Evolutionary conservation across 73 alveolate species (phyloP).

Genomic region (Stentor coeruleus): DNA sequence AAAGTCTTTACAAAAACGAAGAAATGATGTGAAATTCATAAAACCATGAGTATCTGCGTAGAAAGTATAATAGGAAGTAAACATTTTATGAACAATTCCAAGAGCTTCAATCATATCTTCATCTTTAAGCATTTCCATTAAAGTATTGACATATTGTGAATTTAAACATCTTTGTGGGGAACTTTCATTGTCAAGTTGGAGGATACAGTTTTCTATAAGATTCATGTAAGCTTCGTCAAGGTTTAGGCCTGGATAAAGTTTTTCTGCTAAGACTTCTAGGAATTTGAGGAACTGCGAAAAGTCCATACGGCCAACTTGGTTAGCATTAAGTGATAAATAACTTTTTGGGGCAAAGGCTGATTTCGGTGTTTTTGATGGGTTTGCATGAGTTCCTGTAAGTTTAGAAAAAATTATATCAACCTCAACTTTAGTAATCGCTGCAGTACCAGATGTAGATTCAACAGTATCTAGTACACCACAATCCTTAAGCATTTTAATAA

Average conservation of each 20-base stretch:
- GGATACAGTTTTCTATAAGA: constrained; percentile 29
- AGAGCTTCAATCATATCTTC: constrained; percentile 52
- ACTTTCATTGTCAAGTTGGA: constrained; percentile 15
- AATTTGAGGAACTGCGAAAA: constrained; percentile 43
- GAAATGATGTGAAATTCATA: constrained; percentile 46
- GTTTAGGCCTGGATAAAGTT: constrained; percentile 27
- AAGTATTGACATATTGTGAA: constrained; percentile 42
- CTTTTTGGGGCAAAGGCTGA: too few species aligned
- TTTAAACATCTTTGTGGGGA: constrained; percentile 10
- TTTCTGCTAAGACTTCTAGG: constrained; percentile 29
- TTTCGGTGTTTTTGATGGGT: too few species aligned
- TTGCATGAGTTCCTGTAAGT: constrained; percentile 13
- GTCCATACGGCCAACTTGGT: constrained; percentile 41
- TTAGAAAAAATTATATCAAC: constrained; percentile 18
- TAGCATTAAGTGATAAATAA: neutral
- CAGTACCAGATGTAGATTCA: neutral
- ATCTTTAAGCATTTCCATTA: constrained; percentile 38
- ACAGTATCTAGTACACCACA: constrained; percentile 14
- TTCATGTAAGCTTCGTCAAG: constrained; percentile 14
- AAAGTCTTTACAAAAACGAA: constrained; percentile 20
- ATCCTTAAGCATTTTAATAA: constrained; percentile 53
- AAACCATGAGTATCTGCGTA: constrained; percentile 38
- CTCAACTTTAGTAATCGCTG: constrained; percentile 15
- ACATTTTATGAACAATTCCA: constrained; percentile 47
- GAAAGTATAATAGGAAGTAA: constrained; percentile 38